These are phyloP conservation scores for Thelonectria rubi DNA, from an alignment of 2,329 filamentous ascomycete genomes.

Conservation along the genomic window DNA sequence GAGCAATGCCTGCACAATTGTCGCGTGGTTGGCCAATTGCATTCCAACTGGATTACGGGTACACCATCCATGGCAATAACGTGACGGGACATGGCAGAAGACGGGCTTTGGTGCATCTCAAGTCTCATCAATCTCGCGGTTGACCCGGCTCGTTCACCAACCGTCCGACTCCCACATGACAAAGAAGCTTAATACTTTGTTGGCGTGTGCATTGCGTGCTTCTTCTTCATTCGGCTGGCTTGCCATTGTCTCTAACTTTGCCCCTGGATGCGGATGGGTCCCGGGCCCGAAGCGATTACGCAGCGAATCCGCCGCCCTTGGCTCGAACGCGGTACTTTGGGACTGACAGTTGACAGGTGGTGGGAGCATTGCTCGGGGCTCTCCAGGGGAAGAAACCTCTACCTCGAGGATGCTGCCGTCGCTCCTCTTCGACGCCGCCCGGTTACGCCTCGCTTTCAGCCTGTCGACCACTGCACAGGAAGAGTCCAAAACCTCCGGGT, in stretches of 20 bases:
- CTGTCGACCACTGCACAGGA: neutral
- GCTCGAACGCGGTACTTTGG: conserved; percentile 2
- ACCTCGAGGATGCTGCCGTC: neutral
- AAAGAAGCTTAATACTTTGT: conserved; percentile 42
- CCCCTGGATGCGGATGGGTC: conserved; percentile 37
- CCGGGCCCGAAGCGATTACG: conserved; percentile 35
- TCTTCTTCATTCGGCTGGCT: conserved; percentile 26
- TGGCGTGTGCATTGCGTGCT: conserved; percentile 34
- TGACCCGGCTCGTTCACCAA: conserved; percentile 1
- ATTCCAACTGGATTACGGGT: too few relatives aligned
- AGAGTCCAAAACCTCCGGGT: conserved; percentile 5
- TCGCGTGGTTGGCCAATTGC: too few relatives aligned
- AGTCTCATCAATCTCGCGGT: neutral
- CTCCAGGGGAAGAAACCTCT: neutral
- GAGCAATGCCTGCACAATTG: neutral
- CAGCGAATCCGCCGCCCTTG: conserved; percentile 30
- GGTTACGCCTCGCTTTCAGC: neutral
- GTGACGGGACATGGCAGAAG: too few relatives aligned
- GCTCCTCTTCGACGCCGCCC: too few relatives aligned
- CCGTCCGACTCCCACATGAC: conserved; percentile 8
- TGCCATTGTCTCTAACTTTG: conserved; percentile 7
- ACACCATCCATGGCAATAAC: too few relatives aligned
- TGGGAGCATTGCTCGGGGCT: neutral
- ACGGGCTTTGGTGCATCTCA: conserved; percentile 6
- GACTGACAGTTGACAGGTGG: too few relatives aligned